Percentiles rank a stretch among this genome's conserved stretches.
Evolutionary conservation across 345 rosid species (phyloP).

Genomic region (Cardiospermum halicacabum): DNA sequence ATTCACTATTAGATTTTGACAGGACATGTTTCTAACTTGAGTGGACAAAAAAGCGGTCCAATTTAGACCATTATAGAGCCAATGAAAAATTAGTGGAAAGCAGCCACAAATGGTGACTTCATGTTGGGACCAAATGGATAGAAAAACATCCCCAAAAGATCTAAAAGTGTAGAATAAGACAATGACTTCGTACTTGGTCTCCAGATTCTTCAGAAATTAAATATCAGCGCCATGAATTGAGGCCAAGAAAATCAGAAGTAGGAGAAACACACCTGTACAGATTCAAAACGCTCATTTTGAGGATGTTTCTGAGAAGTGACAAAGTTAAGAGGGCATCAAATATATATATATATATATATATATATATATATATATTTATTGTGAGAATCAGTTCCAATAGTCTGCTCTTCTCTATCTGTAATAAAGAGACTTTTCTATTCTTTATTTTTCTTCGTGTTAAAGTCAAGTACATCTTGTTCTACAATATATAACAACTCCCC

Average conservation of each 20-base stretch:
- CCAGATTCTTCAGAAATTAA: too few species aligned
- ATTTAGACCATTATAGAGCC: too few species aligned
- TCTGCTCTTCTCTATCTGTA: background rate
- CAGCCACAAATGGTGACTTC: too few species aligned
- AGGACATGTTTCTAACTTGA: too few species aligned
- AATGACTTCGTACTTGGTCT: background rate
- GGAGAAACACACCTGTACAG: background rate
- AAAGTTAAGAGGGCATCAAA: background rate
- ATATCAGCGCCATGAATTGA: background rate
- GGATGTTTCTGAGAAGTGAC: background rate
- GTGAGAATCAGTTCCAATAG: conserved; percentile 6
- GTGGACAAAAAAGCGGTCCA: too few species aligned
- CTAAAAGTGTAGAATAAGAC: too few species aligned
- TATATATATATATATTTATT: background rate
- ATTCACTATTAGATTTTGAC: too few species aligned
- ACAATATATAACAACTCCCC: background rate
- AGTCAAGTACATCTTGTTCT: conserved; percentile 7
- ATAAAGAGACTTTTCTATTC: background rate
- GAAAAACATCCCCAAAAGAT: too few species aligned
- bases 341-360: background rate
- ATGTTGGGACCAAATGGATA: too few species aligned
- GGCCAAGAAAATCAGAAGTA: background rate
- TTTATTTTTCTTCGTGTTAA: background rate
- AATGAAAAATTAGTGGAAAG: too few species aligned
- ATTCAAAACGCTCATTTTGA: background rate